A percentile compares a stretch with the other conserved stretches of the same genome.
phyloP scores from a whole-genome alignment of 306 rosid species.

The Sesbania bispinosa region DNA sequence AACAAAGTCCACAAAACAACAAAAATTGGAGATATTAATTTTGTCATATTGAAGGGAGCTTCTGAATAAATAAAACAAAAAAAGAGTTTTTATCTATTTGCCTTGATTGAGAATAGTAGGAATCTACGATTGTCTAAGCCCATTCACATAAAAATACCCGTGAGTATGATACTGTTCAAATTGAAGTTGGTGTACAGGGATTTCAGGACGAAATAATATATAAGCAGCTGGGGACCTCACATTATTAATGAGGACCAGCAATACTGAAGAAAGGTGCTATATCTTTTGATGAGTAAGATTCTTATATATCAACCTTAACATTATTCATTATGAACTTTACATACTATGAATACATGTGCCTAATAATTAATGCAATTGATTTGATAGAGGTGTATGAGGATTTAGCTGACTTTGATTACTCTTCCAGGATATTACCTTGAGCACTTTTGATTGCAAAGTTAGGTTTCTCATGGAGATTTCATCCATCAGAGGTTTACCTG shows the following conservation, averaged over 20 bases:
- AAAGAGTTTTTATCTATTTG: not conserved
- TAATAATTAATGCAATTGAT: not conserved
- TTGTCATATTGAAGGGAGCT: constrained; percentile 41
- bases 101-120: not conserved
- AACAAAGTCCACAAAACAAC: constrained; percentile 77
- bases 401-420: constrained; percentile 4
- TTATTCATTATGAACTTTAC: not conserved
- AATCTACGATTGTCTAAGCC: constrained; percentile 18
- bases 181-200: constrained; percentile 27
- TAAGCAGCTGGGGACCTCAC: constrained; percentile 17
- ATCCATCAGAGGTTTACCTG: constrained; percentile 47
- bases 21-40: constrained; percentile 22
- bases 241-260: not conserved
- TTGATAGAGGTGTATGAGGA: not conserved
- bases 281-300: constrained; percentile 37
- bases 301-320: not conserved
- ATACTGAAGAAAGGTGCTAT: constrained; percentile 7
- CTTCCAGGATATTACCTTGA: constrained; percentile 29
- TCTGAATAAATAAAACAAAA: constrained; percentile 3
- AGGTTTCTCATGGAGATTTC: constrained; percentile 56
- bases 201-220: constrained; percentile 27
- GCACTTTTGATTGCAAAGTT: constrained; percentile 19
- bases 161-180: constrained; percentile 29
- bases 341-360: not conserved
- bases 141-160: constrained; percentile 37